Conservation (phyloP, 306 rosid species). For the Boehmeria nivea region DNA sequence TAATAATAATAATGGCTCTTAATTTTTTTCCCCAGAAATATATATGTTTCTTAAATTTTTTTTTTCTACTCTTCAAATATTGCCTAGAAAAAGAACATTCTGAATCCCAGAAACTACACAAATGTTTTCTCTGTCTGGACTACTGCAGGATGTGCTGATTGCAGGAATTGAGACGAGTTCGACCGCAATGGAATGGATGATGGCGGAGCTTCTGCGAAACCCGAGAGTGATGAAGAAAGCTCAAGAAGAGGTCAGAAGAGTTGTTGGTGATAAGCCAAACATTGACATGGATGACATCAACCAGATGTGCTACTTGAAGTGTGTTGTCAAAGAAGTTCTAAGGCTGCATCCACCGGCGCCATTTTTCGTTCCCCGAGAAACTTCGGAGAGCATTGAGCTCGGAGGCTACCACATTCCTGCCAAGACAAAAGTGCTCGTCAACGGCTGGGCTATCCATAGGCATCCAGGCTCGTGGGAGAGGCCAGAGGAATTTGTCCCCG, state of each 20-base stretch:
- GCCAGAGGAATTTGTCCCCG: constrained; percentile 31
- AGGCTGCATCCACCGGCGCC: constrained; percentile 48
- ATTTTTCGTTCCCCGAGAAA: constrained; percentile 29
- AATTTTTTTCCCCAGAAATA: too few relatives aligned
- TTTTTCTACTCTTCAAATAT: too few relatives aligned
- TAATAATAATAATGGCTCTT: too few relatives aligned
- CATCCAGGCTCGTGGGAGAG: constrained; percentile 31
- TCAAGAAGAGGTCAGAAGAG: constrained; percentile 49
- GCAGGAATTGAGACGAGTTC: constrained; percentile 31
- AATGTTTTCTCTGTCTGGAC: too few relatives aligned
- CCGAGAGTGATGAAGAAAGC: constrained; percentile 44
- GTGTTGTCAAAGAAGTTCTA: constrained; percentile 39
- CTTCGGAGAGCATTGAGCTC: constrained; percentile 14
- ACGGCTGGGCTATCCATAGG: constrained; percentile 43
- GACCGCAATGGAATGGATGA: constrained; percentile 37
- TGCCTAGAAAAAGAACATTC: too few relatives aligned
- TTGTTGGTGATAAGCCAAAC: constrained; percentile 32
- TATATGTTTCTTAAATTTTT: too few relatives aligned
- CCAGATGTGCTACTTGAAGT: constrained; percentile 48
- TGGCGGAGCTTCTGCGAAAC: constrained; percentile 43
- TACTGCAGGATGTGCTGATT: constrained; percentile 56
- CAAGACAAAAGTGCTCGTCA: constrained; percentile 29
- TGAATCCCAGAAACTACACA: too few relatives aligned
- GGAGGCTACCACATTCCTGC: constrained; percentile 39
- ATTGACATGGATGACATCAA: constrained; percentile 31